Conservation (phyloP, 768 basidiomycete genomes). For the Flagelloscypha sp. region DNA sequence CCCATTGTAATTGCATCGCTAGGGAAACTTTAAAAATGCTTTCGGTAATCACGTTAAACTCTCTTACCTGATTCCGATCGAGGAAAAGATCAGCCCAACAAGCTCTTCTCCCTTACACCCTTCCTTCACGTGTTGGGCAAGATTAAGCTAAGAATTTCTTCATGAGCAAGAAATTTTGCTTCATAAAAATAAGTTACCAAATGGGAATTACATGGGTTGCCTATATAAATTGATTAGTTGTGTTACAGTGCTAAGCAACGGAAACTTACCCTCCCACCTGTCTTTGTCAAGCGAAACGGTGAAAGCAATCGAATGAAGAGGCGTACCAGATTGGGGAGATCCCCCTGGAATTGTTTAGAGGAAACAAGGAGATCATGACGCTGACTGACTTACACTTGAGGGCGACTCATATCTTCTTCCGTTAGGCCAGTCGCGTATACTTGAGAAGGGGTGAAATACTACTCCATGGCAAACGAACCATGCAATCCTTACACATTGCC, state of each 20-base stretch:
- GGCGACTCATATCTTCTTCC: conserved; percentile 77
- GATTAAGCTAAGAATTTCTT: conserved; percentile 50
- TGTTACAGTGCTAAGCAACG: neutral
- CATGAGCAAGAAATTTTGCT: neutral
- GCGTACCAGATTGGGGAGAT: conserved; percentile 92
- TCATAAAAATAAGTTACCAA: conserved; percentile 33
- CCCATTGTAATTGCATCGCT: conserved; percentile 90
- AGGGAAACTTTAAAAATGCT: conserved; percentile 1
- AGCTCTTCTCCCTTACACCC: conserved; percentile 77
- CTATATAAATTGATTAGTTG: conserved; percentile 22
- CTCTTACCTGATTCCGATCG: conserved; percentile 70
- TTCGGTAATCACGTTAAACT: neutral
- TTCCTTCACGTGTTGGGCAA: conserved; percentile 72
- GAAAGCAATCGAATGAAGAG: conserved; percentile 35
- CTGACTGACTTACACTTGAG: conserved; percentile 48
- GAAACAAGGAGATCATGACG: conserved; percentile 2
- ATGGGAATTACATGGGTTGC: conserved; percentile 83
- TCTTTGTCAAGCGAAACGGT: neutral
- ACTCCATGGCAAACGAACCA: neutral
- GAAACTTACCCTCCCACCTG: conserved; percentile 5
- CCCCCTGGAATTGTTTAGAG: conserved; percentile 43
- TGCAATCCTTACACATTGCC: conserved; percentile 70
- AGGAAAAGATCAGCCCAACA: conserved; percentile 78
- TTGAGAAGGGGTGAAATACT: conserved; percentile 16
- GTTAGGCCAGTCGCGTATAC: conserved; percentile 75